Evolutionary conservation across 768 basidiomycete species (phyloP), one percentile per base, ranked within the genome.

Genomic region (Cyclocybe cylindracea): DNA sequence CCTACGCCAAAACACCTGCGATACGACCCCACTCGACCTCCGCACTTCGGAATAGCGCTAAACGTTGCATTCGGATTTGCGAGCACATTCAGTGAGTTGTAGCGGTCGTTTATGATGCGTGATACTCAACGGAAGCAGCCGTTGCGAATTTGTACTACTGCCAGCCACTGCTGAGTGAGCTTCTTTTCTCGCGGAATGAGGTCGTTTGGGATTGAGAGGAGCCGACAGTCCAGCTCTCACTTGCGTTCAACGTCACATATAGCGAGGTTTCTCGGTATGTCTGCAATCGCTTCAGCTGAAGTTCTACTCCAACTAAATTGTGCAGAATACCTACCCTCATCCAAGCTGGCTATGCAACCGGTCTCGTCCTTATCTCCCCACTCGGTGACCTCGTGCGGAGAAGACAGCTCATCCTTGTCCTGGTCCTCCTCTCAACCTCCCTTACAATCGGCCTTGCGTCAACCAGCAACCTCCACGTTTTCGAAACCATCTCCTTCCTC

Each of bases 131-230:
- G 36, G 32, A 44, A 40, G 8, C 36, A 87, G 86, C 71, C 39
- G 84, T 84, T 10, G 79, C 83, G n/a, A 93, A 93, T 61, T 64
- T 93, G 42, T 93, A 92, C 62, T 94, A 92, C 58, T 88, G 85
- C 54, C 89, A 91, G 70, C 91, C 91, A 0, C 64, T 94, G 58
- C 69, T 92, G 10, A 88, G 90, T 83, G 64, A 56, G 78, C 70
- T 53, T 33, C 56, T 13, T 55, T 2, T 34, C 32, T 11, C 7
- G 39, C 4, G 33, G 11, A 16, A 7, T 18, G 42, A 7, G 7
- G 36, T 39, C 10, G 6, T 16, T 46, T 19, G 35, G 36, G 6
- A 45, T 39, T 58, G 35, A 53, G 24, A 35, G 2, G 10, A 38
- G 11, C 32, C 38, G 33, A n/a, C 32, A 78, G 78, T 80, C 42